Evolutionary conservation across 1,284 basidiomycete genomes (phyloP).

Genomic region (Grifola frondosa): DNA sequence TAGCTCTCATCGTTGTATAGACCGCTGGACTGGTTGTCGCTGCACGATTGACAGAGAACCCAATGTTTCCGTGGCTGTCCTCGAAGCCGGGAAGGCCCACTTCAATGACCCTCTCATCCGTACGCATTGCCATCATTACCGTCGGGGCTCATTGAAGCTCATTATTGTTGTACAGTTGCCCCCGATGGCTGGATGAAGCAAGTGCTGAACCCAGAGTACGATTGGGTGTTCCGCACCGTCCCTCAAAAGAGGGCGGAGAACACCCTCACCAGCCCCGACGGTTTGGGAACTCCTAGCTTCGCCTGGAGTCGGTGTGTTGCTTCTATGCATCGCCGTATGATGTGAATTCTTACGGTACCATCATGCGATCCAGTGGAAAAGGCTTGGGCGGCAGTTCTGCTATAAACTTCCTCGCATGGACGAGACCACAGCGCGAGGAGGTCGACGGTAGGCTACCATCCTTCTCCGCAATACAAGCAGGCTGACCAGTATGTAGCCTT

Average conservation of each 20-base stretch:
- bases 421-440: constrained; percentile 28
- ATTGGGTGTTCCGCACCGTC: constrained; percentile 14
- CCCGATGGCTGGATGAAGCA: constrained; percentile 14
- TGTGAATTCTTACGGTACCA: too few species aligned
- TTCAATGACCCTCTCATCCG: constrained; percentile 16
- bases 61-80: constrained; percentile 12
- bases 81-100: constrained; percentile 19
- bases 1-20: neutral
- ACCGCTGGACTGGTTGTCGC: constrained; percentile 13
- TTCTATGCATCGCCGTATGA: too few species aligned
- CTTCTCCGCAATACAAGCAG: neutral
- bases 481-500: constrained; percentile 18
- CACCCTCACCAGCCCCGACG: too few species aligned
- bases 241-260: constrained; percentile 8
- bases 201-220: constrained; percentile 16
- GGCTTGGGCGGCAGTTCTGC: constrained; percentile 23
- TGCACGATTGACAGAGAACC: constrained; percentile 14
- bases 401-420: constrained; percentile 27
- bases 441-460: constrained; percentile 35
- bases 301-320: too few species aligned
- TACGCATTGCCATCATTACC: constrained; percentile 1
- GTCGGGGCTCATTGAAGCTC: too few species aligned
- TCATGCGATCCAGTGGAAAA: constrained; percentile 29
- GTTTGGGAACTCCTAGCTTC: too few species aligned
- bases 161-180: constrained; percentile 1